Conservation (phyloP, 2,329 filamentous ascomycete genomes). For the Fusarium circinatum region DNA sequence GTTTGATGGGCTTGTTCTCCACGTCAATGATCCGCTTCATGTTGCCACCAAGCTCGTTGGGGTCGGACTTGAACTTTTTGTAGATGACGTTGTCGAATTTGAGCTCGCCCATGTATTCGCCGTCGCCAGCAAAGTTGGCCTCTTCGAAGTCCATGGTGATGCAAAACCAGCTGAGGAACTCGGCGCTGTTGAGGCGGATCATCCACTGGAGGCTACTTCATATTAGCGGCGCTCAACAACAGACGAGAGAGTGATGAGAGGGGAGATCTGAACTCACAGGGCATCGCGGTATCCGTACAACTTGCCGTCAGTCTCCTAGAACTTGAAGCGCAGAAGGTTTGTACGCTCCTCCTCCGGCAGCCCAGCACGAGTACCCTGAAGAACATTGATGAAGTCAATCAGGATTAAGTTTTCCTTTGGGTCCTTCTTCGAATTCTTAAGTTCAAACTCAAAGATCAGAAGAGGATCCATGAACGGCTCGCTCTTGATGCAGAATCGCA, state of each 20-base stretch:
- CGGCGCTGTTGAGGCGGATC: conserved; percentile 4
- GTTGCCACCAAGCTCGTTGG: neutral
- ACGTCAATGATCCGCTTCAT: neutral
- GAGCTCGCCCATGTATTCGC: neutral
- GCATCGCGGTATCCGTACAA: conserved; percentile 2
- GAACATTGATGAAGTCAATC: conserved; percentile 12
- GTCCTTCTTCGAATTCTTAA: neutral
- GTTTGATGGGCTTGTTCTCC: neutral
- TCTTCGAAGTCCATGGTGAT: neutral
- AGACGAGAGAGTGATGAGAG: rapidly evolving
- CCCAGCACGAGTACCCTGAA: neutral
- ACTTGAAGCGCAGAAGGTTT: conserved; percentile 13
- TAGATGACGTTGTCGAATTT: neutral
- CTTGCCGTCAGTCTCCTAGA: neutral
- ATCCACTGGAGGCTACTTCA: conserved; percentile 20
- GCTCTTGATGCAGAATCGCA: neutral
- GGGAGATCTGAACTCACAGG: neutral
- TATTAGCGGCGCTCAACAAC: neutral
- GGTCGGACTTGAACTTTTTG: neutral
- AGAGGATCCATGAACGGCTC: neutral
- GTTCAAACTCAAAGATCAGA: conserved; percentile 3
- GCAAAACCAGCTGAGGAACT: conserved; percentile 3
- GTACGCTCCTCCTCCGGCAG: neutral
- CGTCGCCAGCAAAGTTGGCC: neutral
- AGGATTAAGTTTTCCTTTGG: neutral